Percentiles rank a stretch among this genome's conserved stretches.
Evolutionary conservation across 371 early-diverging fungal species (phyloP).

Genomic region (Batrachochytrium dendrobatidis): DNA sequence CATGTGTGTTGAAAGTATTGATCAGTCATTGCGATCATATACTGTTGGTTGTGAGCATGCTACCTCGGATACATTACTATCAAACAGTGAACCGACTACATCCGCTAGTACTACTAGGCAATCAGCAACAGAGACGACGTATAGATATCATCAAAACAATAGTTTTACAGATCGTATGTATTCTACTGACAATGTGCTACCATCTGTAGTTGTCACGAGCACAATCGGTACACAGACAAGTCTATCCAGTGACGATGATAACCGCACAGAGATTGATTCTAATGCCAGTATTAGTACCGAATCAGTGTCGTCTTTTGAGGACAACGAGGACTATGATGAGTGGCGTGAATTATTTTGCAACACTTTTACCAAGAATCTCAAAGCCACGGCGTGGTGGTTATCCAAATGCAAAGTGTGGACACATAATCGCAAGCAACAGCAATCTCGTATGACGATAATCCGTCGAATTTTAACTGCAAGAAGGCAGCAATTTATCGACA

Average conservation of each 20-base stretch:
- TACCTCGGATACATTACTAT: too few species aligned
- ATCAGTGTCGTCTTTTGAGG: background rate
- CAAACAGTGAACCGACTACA: too few species aligned
- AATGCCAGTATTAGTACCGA: background rate
- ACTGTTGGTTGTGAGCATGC: too few species aligned
- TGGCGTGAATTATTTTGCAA: background rate
- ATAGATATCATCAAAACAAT: too few species aligned
- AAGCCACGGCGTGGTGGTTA: background rate
- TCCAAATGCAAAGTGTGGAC: background rate
- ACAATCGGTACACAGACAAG: background rate
- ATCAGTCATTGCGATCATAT: too few species aligned
- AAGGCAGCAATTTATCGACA: too few species aligned
- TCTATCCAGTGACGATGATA: background rate
- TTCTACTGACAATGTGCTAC: too few species aligned
- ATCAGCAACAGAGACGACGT: too few species aligned
- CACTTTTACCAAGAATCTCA: background rate
- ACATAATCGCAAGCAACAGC: background rate
- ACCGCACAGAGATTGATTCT: background rate
- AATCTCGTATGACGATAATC: background rate
- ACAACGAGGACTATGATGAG: background rate
- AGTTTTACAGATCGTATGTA: too few species aligned
- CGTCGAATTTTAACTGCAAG: background rate
- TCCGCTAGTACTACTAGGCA: too few species aligned
- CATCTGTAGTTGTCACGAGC: background rate
- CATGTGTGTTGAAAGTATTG: too few species aligned